A percentile compares a stretch with the other conserved stretches of the same genome.
These are phyloP conservation scores for Aureoboletus auriporus DNA, from an alignment of 768 basidiomycete genomes.

Conservation along the genomic window DNA sequence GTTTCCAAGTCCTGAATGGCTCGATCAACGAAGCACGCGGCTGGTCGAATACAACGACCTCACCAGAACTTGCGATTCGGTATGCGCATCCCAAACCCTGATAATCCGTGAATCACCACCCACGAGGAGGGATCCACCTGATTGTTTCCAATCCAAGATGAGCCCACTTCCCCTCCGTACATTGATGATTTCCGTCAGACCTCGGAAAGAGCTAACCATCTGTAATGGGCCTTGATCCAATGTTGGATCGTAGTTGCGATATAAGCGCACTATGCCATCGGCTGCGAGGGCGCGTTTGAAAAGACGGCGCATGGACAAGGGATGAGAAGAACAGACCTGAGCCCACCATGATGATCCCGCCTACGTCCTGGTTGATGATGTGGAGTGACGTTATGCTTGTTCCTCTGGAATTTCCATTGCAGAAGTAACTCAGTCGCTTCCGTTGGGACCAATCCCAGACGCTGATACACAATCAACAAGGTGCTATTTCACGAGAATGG, in stretches of 20 bases:
- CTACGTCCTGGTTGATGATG: conserved; percentile 94
- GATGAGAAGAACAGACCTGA: conserved; percentile 53
- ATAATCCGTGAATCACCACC: conserved; percentile 90
- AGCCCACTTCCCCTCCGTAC: conserved; percentile 78
- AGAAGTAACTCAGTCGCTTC: conserved; percentile 76
- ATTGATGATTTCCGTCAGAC: conserved; percentile 71
- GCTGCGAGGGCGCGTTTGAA: conserved; percentile 42
- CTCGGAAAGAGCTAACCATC: conserved; percentile 93
- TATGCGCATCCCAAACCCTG: conserved; percentile 92
- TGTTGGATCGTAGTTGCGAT: conserved; percentile 83
- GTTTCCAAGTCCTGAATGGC: conserved; percentile 76
- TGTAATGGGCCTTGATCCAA: conserved; percentile 72
- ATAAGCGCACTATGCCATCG: conserved; percentile 89
- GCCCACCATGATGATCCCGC: conserved; percentile 83
- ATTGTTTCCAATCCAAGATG: conserved; percentile 92
- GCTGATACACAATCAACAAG: conserved; percentile 36
- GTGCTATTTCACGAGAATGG: not conserved
- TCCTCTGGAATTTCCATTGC: conserved; percentile 80
- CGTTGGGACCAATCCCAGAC: conserved; percentile 94
- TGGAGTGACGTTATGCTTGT: conserved; percentile 84
- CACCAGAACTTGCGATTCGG: conserved; percentile 75
- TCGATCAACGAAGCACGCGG: not conserved
- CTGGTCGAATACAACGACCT: conserved; percentile 20
- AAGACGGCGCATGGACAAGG: not conserved
- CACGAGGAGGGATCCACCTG: conserved; percentile 77